Base-by-base conservation (phyloP, 306 rosid species). In the Vigna mungo region DNA sequence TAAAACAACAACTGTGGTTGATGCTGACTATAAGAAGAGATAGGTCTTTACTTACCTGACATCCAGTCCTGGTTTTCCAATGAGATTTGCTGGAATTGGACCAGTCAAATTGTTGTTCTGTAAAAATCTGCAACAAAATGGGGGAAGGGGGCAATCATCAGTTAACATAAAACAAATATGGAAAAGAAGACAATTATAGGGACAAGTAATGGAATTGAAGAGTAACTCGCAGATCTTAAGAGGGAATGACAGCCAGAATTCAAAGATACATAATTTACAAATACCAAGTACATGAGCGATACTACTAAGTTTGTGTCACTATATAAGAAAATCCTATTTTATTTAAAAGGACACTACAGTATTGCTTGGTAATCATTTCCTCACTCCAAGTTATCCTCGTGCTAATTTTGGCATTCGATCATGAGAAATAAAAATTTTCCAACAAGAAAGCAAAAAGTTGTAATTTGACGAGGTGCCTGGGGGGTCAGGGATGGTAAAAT, bases 51-150 rank as follows among this genome's bases (percentile, higher is more conserved):
- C 71, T 78, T 88, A 91, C 99, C 90, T 87, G 71, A 92, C 71
- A 59, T 64, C 43, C 66, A 92, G 64, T 61, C 89, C 92, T 43
- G 90, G 68, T 70, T 89, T 92, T 79, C 82, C 89, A 55, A 39
- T 12, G 68, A 92, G 96, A 82, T 84, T 90, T 71, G 74, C 66
- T 9, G 98, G 99, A 88, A 92, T 78, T 74, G 85, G 86, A 84
- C 99, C 98, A 1, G 96, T 89, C 80, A 96, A 80, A 81, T 89
- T 86, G 80, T 96, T 96, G 83, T 92, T 95, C 68, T 96, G 95
- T 75, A 96, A 79, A 85, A 88, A 91, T 56, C 99, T 96, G 90
- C 71, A 73, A 79, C 27, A 82, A 62, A 34, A 34, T 34, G 37
- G 37, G 7, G 80, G 68, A 6, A 1, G 44, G 17, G 58, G 37